These are phyloP conservation scores for Periconia macrospinosa DNA, from an alignment of 2,329 filamentous ascomycete genomes.

Conservation along the genomic window DNA sequence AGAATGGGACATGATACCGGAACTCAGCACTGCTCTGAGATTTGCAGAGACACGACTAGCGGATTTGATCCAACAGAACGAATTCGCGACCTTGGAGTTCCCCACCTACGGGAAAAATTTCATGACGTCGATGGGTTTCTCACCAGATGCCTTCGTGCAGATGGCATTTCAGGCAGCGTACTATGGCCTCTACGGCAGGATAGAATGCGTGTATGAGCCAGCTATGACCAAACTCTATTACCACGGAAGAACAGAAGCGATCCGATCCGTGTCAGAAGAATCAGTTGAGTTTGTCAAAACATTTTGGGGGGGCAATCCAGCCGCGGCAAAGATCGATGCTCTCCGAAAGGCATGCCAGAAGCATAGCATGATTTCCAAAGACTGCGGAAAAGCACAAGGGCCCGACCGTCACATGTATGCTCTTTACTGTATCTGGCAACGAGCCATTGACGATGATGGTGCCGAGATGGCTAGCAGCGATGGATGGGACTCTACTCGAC, in stretches of 20 bases:
- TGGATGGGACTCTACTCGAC: conserved; percentile 49
- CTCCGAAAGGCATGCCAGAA: conserved; percentile 81
- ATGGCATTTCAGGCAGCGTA: conserved; percentile 99
- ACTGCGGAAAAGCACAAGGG: conserved; percentile 86
- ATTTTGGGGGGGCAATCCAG: conserved; percentile 91
- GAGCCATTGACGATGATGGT: conserved; percentile 74
- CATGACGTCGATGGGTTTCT: conserved; percentile 95
- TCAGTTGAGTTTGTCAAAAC: conserved; percentile 86
- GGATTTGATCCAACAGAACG: conserved; percentile 94
- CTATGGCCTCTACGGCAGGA: conserved; percentile 90
- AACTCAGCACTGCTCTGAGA: conserved; percentile 85
- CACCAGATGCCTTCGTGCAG: conserved; percentile 94
- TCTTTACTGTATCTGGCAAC: conserved; percentile 92
- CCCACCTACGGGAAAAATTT: conserved; percentile 92
- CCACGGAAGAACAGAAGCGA: conserved; percentile 92
- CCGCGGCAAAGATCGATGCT: conserved; percentile 81
- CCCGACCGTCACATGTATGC: conserved; percentile 94
- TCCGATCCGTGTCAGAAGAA: conserved; percentile 81
- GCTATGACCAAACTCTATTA: conserved; percentile 96
- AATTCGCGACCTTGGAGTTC: conserved; percentile 92
- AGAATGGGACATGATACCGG: conserved; percentile 96
- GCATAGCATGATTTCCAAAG: conserved; percentile 77
- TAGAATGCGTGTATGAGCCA: conserved; percentile 95
- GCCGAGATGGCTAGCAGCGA: conserved; percentile 58
- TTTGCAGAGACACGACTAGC: conserved; percentile 95